phyloP scores from a whole-genome alignment of 2,329 filamentous ascomycete species.

The Hypoxylon sp. region DNA sequence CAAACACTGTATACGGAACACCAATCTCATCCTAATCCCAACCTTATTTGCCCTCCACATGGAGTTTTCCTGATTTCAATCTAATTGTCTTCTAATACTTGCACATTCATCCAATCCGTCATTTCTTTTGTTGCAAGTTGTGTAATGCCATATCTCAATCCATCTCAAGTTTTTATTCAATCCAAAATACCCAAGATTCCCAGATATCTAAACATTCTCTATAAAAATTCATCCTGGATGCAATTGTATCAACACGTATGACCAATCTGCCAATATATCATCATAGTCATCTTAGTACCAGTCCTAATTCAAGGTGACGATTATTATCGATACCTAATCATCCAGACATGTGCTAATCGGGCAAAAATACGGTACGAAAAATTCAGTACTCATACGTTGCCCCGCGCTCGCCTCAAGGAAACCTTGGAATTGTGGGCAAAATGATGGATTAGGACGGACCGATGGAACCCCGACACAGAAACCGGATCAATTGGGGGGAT shows the following conservation, averaged over 20 bases:
- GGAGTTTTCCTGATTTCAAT: conserved; percentile 6
- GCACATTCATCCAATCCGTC: conserved; percentile 13
- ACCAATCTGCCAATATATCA: conserved; percentile 4
- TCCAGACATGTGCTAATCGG: conserved; percentile 31
- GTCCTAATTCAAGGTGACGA: background rate
- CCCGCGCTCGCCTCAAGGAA: conserved; percentile 42
- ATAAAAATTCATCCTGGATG: background rate
- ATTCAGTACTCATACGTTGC: conserved; percentile 38
- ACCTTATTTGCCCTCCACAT: conserved; percentile 5
- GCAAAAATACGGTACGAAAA: conserved; percentile 42
- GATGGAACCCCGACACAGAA: conserved; percentile 32
- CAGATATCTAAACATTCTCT: background rate
- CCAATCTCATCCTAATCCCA: too few species aligned
- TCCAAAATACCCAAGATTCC: background rate
- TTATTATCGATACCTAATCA: conserved; percentile 13
- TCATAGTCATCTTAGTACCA: background rate
- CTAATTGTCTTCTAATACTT: background rate
- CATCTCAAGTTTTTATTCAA: background rate
- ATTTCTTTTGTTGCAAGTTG: conserved; percentile 2
- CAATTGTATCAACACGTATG: background rate
- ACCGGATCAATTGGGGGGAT: conserved; percentile 46
- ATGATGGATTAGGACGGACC: conserved; percentile 31
- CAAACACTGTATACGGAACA: conserved; percentile 20
- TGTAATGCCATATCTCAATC: background rate
- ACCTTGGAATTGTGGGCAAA: conserved; percentile 20